phyloP scores from a whole-genome alignment of 2,329 filamentous ascomycete genomes.

The Diaporthe vaccinii region DNA sequence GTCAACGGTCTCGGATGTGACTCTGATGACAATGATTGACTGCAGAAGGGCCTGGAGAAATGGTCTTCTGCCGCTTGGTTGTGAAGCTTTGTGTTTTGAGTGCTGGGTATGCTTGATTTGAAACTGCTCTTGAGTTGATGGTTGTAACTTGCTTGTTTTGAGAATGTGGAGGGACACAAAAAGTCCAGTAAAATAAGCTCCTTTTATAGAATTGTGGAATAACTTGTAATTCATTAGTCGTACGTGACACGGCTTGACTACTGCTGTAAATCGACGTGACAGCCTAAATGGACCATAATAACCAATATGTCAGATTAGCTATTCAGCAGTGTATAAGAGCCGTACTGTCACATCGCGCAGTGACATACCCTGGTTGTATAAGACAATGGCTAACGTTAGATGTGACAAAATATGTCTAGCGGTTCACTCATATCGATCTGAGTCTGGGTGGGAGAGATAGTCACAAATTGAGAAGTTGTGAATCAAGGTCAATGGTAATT shows the following conservation, averaged over 20 bases:
- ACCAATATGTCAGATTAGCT: too few species aligned
- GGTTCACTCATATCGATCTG: too few species aligned
- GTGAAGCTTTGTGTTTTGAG: background rate
- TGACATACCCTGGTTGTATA: background rate
- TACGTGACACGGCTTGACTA: too few species aligned
- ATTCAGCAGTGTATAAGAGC: too few species aligned
- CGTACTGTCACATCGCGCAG: too few species aligned
- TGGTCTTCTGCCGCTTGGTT: background rate
- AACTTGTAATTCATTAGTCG: too few species aligned
- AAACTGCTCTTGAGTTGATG: background rate
- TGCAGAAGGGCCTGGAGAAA: background rate
- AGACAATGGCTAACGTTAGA: background rate
- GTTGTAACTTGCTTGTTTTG: background rate
- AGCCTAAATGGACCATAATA: too few species aligned
- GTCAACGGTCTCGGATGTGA: background rate
- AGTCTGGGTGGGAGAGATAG: background rate
- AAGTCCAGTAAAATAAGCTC: background rate
- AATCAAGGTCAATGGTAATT: background rate
- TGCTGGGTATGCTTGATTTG: too few species aligned
- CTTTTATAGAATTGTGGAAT: background rate
- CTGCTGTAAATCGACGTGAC: too few species aligned
- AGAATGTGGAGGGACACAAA: background rate
- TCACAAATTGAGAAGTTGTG: background rate
- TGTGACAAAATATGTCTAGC: background rate
- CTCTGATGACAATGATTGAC: background rate